These are phyloP conservation scores for Arachis monticola DNA, from an alignment of 331 rosid species.

Conservation along the genomic window DNA sequence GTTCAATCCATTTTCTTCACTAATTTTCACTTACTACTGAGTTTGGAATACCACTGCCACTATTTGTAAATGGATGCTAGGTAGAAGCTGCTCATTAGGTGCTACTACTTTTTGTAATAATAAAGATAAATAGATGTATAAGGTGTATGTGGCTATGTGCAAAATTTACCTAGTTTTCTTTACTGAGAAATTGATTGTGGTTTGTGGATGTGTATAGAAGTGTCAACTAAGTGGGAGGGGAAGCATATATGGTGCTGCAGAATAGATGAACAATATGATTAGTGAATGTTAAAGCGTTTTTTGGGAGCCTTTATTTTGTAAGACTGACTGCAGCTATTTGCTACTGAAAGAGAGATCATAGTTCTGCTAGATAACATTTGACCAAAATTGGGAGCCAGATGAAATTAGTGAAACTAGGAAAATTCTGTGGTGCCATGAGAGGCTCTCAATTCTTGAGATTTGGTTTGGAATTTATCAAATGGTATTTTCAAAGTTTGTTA, in stretches of 20 bases:
- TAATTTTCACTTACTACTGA: conserved; percentile 39
- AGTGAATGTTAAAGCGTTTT: not conserved
- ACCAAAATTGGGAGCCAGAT: not conserved
- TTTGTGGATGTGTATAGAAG: conserved; percentile 41
- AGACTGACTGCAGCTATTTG: not conserved
- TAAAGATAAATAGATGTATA: conserved; percentile 38
- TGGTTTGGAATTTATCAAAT: too few relatives aligned
- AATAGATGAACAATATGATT: conserved; percentile 9
- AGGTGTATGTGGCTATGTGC: conserved; percentile 32
- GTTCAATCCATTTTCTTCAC: conserved; percentile 46
- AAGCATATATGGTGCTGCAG: not conserved
- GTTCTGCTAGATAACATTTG: not conserved
- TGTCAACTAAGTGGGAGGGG: conserved; percentile 38
- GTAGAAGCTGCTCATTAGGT: conserved; percentile 51
- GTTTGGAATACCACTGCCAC: conserved; percentile 48
- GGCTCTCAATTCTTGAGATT: too few relatives aligned
- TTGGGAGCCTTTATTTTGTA: not conserved
- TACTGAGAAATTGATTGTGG: conserved; percentile 28
- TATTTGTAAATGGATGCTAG: conserved; percentile 70
- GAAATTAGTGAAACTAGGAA: not conserved
- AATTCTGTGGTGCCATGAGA: too few relatives aligned
- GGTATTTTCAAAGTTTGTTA: too few relatives aligned
- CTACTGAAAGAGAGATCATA: not conserved
- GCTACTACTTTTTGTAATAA: conserved; percentile 49
- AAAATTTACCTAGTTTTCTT: conserved; percentile 36